Evolutionary conservation across 768 basidiomycete species (phyloP), one percentile per base, ranked within the genome.

Genomic region (Boletus edulis): DNA sequence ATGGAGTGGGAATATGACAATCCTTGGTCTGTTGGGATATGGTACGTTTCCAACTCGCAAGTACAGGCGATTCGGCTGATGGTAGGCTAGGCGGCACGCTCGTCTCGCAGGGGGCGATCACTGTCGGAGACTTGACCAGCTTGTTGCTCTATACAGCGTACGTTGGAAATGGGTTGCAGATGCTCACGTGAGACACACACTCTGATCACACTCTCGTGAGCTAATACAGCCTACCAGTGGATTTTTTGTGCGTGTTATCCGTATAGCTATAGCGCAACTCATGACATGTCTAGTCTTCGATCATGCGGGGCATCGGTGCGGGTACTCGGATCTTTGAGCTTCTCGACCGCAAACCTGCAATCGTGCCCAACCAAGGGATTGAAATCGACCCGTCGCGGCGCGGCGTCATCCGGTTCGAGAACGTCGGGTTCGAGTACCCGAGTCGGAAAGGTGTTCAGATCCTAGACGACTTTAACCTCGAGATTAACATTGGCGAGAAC

Each of bases 291-390:
- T 24, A 92, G 90, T 83, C 91, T 11, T 94, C 93, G 39, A 86
- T 98, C 52, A 98, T 98, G 96, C 92, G 93, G 50, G 96, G 92
- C 51, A 85, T 98, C 48, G 96, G 96, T 53, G 95, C 96, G 2
- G 92, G 93, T 17, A 81, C 83, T 0, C 88, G 96, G 20, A 87
- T 98, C n/a, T 98, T 98, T 69, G 93, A 95, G 59, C 82, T 98
- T 15, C 76, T 98, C 11, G 93, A 93, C 63, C 84, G 93, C 43
- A 72, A 76, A 31, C 90, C 94, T 15, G 81, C 80, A 32, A 90
- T 97, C 60, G 81, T 82, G 4, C 81, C 87, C 5, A 76, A 77
- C 34, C 71, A 73, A 15, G 95, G 95, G 3, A 68, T 81, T 15
- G 71, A 76, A 1, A 71, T 96, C 32, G 66, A 80, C 32, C 69